Base-by-base conservation (phyloP, 352 stramenopile genomes). In the Phytophthora uliginosa region DNA sequence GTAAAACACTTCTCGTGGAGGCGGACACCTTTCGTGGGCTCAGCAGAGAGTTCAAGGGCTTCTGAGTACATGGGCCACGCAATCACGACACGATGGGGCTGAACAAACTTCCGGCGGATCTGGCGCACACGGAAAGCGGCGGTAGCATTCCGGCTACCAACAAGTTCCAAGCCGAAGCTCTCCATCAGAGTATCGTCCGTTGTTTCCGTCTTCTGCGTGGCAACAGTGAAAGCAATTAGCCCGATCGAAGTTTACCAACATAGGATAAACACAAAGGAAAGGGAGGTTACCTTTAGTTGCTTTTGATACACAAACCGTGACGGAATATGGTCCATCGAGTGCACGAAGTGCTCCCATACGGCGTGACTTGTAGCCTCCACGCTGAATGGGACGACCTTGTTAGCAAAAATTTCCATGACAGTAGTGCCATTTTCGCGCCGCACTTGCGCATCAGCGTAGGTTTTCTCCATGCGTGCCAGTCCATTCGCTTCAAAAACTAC, bases 1-100 rank as follows among this genome's bases (percentile, higher is more conserved):
- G 79, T 92, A 73, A 83, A 91, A 42, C 86, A 86, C 24, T 82
- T 83, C 52, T 90, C 83, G 54, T 84, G 74, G 45, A 93, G 75
- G 24, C 79, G 69, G 5, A 91, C 77, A 59, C 85, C 85, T 54
- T 86, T 83, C 38, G 81, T 88, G 1, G 72, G 78, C 57, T 82
- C 77, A 34, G 82, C 82, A 26, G 77, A 83, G 31, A 91, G 69
- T 59, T 88, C 77, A 9, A 89, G 69, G 0, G 83, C 76, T 55
- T 91, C 83, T 7, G 81, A 77, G 53, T 85, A 76, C 31, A 82
- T 83, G 12, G 79, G 77, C 85, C 82, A 93, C 12, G 83, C 80
- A 17, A 93, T 86, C 33, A 93, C 73, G 15, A 91, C 77, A 31
- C 83, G 83, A 10, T 89, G 65, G 17, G 69, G 57, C 51, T 91